These are phyloP conservation scores for Tilletia caries DNA, from an alignment of 1,284 basidiomycete species.

Conservation along the genomic window DNA sequence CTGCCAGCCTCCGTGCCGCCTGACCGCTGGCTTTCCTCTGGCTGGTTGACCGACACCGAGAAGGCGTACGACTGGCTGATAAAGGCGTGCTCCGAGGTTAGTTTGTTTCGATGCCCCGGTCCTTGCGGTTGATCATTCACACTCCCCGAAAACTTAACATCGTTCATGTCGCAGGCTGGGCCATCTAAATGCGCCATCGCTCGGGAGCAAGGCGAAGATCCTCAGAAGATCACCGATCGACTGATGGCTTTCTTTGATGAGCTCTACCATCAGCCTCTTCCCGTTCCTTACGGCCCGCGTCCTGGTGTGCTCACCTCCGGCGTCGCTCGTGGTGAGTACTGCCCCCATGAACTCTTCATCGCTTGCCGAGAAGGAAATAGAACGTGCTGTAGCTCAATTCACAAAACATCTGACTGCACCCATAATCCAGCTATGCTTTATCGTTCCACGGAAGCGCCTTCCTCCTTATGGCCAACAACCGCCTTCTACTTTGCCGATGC, in stretches of 20 bases:
- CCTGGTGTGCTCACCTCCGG: constrained; percentile 56
- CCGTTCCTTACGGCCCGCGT: constrained; percentile 39
- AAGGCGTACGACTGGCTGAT: constrained; percentile 23
- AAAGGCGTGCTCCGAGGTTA: constrained; percentile 20
- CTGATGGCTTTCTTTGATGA: constrained; percentile 13
- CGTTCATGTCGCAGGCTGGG: constrained; percentile 17
- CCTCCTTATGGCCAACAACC: constrained; percentile 32
- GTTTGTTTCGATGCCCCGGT: no score
- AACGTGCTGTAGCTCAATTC: no score
- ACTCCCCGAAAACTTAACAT: no score
- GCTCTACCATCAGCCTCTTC: not conserved
- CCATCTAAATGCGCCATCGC: constrained; percentile 21
- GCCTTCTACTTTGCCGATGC: constrained; percentile 21
- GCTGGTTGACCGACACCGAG: constrained; percentile 26
- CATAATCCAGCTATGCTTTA: constrained; percentile 40
- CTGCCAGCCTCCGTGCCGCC: constrained; percentile 53
- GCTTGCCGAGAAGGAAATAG: no score
- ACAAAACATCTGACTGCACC: no score
- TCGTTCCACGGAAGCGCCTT: constrained; percentile 29
- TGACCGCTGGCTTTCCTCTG: constrained; percentile 51
- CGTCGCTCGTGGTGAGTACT: constrained; percentile 33
- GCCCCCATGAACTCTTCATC: no score
- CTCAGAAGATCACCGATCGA: constrained; percentile 19
- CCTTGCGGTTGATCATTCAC: no score
- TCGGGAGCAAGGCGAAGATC: constrained; percentile 16